Base-by-base conservation (phyloP, 352 stramenopile genomes). In the Globisporangium alternatum region DNA sequence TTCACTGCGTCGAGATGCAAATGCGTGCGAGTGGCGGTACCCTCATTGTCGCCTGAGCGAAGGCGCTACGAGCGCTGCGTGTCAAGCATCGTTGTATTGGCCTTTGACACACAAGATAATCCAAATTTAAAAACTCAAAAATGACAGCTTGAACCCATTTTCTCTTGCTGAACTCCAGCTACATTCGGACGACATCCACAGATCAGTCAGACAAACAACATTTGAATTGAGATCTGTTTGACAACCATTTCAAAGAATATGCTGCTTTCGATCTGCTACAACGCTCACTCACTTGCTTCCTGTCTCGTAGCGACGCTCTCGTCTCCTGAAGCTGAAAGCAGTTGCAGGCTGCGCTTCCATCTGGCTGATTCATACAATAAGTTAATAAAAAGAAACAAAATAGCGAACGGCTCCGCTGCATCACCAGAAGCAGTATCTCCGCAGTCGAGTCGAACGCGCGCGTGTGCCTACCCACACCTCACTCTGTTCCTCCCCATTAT, bases 331-430 rank as follows among this genome's bases (percentile, higher is more conserved):
- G 25, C 25, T 28, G 25, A 28, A 28, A 10, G 45, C n/a, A 52
- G 45, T 19, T 28, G 19, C 5, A 49, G 5, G 43, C 19, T 45
- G 43, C 5, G 19, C 43, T 49, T 13, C 8, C 17, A 62, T 43
- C 25, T 54, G 17, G 41, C 15, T 61, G 21, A 12, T 53, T 53
- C 56, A 62, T 62, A 55, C 56, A 62, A 62, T 62, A 62, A 62
- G 30, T 62, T 55, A 58, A 65, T 55, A 64, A 54, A 31, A 44
- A 54, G 44, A 19, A 39, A 21, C 15, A 4, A 21, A 44, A 55
- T 13, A 30, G 53, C 21, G 13, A 30, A 62, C 21, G 13, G 15
- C 12, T 10, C 25, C 1, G 8, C 10, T 54, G 19, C 43, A 19
- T 19, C 43, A 33, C 48, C 47, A 52, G 12, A 8, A 39, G 6